A percentile compares a stretch with the other conserved stretches of the same genome.
Evolutionary conservation across 441 rosid species (phyloP).

Genomic region (Bruguiera hainesii): DNA sequence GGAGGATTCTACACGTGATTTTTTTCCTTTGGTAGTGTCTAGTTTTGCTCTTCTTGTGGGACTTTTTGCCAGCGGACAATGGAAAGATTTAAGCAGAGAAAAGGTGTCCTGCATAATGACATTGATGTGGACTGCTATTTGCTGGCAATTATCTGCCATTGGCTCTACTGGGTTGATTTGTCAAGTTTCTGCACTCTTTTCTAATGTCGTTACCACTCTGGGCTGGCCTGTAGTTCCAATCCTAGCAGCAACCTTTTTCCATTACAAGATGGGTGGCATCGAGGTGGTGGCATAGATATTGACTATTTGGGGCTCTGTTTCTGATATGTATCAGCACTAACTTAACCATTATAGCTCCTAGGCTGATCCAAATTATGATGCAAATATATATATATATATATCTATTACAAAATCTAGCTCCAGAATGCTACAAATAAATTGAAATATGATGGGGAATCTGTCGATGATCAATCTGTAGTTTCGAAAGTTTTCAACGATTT

Average conservation of each 20-base stretch:
- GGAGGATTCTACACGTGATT: conserved; percentile 46
- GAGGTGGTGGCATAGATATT: conserved; percentile 42
- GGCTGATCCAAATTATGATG: not conserved
- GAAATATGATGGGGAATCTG: too few relatives aligned
- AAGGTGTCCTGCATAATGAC: conserved; percentile 41
- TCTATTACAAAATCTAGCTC: too few relatives aligned
- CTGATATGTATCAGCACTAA: conserved; percentile 54
- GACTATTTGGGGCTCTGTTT: conserved; percentile 53
- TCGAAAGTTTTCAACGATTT: too few relatives aligned
- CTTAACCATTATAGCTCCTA: conserved; percentile 26
- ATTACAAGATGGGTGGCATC: conserved; percentile 43
- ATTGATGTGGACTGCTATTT: conserved; percentile 39
- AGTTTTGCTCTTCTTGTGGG: conserved; percentile 38
- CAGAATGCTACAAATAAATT: too few relatives aligned
- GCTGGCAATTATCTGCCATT: conserved; percentile 42
- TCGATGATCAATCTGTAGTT: too few relatives aligned
- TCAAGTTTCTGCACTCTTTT: conserved; percentile 49
- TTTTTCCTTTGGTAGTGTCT: conserved; percentile 37
- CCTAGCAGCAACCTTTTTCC: conserved; percentile 42
- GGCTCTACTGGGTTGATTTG: conserved; percentile 47
- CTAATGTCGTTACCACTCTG: conserved; percentile 46
- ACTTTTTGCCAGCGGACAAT: conserved; percentile 49
- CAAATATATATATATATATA: not conserved
- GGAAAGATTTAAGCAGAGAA: conserved; percentile 36
- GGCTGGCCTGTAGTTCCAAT: conserved; percentile 45